Percentiles rank a stretch among this genome's conserved stretches.
These are phyloP conservation scores for Ascochyta lentis DNA, from an alignment of 2,329 filamentous ascomycete species.

Conservation along the genomic window DNA sequence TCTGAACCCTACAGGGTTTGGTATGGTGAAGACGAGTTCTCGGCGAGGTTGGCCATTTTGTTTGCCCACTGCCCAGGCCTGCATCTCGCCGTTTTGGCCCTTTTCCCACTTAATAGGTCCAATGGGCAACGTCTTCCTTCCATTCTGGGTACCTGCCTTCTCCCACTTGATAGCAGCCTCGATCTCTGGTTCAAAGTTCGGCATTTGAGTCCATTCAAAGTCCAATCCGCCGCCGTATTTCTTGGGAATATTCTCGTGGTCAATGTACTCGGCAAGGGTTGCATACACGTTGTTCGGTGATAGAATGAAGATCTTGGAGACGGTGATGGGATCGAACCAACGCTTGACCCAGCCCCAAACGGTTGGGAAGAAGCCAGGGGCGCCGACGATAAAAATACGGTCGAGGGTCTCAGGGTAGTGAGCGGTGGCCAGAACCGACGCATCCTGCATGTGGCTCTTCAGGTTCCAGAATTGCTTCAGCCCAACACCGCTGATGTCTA, in stretches of 20 bases:
- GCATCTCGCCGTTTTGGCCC: conserved; percentile 50
- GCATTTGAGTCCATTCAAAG: conserved; percentile 78
- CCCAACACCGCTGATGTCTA: conserved; percentile 87
- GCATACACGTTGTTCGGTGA: conserved; percentile 73
- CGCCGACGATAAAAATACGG: conserved; percentile 85
- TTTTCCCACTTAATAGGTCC: conserved; percentile 58
- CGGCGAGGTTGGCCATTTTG: conserved; percentile 51
- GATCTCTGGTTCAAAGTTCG: conserved; percentile 68
- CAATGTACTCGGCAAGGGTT: conserved; percentile 82
- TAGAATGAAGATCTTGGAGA: conserved; percentile 93
- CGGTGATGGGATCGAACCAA: conserved; percentile 87
- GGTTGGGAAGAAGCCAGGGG: conserved; percentile 87
- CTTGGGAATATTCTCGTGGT: conserved; percentile 82
- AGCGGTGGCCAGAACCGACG: conserved; percentile 84
- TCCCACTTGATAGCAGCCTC: conserved; percentile 53
- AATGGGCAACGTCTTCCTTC: conserved; percentile 52
- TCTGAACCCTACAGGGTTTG: conserved; percentile 38
- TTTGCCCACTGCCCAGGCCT: conserved; percentile 54
- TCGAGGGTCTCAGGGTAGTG: conserved; percentile 96
- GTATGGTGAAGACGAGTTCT: conserved; percentile 50
- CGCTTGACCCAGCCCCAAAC: conserved; percentile 95
- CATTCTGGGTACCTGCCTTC: conserved; percentile 38
- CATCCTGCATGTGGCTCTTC: conserved; percentile 92
- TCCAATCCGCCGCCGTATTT: conserved; percentile 88
- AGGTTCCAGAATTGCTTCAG: conserved; percentile 96